phyloP scores from a whole-genome alignment of 306 rosid species.

The Medicago lupulina region DNA sequence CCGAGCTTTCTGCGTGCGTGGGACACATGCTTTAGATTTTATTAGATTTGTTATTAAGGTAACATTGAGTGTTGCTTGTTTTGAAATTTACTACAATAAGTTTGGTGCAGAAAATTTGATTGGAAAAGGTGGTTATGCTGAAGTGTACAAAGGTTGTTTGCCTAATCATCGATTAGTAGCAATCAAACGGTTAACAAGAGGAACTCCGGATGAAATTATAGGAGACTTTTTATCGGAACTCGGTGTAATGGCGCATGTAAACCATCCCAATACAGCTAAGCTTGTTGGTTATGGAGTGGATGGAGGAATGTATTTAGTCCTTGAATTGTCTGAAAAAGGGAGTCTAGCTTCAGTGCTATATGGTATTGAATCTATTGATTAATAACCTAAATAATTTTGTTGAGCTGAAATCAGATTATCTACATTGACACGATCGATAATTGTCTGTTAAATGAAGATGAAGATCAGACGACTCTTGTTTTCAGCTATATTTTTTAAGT shows the following conservation, averaged over 20 bases:
- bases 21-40: not conserved
- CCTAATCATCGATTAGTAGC: constrained; percentile 75
- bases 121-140: constrained; percentile 99
- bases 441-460: not conserved
- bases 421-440: not conserved
- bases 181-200: constrained; percentile 73
- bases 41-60: constrained; percentile 11
- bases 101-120: constrained; percentile 80
- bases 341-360: constrained; percentile 87
- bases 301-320: constrained; percentile 95
- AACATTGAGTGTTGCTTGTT: constrained; percentile 20
- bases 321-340: constrained; percentile 82
- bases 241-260: constrained; percentile 92
- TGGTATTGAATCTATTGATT: constrained; percentile 52
- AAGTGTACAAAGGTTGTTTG: constrained; percentile 86
- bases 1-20: not conserved
- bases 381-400: not conserved
- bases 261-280: constrained; percentile 85
- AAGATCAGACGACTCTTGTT: not conserved
- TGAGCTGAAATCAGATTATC: not conserved
- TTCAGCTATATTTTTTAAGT: not conserved
- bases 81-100: not conserved
- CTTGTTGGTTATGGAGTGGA: constrained; percentile 92
- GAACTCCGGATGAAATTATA: constrained; percentile 76
- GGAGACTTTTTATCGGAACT: constrained; percentile 85